Evolutionary conservation across 2,329 filamentous ascomycete species (phyloP).

Genomic region (Clarireedia hainanense): DNA sequence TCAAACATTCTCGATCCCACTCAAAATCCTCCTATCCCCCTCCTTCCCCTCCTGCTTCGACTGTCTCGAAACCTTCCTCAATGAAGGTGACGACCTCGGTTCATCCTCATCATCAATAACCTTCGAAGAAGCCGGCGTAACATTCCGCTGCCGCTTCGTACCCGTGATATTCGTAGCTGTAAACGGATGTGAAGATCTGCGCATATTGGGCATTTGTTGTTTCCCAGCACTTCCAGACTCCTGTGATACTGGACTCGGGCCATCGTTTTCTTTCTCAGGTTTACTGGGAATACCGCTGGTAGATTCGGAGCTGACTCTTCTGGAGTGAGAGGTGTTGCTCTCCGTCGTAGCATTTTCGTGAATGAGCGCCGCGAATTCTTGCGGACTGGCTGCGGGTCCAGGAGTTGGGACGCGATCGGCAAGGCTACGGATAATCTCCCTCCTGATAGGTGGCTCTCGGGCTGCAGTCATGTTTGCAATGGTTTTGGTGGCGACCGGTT

Average conservation of each 20-base stretch:
- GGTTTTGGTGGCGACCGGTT: not conserved
- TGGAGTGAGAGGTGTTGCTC: not conserved
- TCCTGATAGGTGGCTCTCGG: not conserved
- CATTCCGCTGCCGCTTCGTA: slow-evolving; percentile 39
- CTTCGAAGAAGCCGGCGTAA: slow-evolving; percentile 39
- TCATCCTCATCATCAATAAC: slow-evolving; percentile 42
- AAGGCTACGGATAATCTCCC: not conserved
- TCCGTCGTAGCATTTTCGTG: slow-evolving; percentile 2
- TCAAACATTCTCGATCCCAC: slow-evolving; percentile 22
- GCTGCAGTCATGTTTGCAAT: not conserved
- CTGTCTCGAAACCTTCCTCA: slow-evolving; percentile 20
- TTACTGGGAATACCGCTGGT: not conserved
- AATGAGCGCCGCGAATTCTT: slow-evolving; percentile 1
- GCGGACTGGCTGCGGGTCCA: not conserved
- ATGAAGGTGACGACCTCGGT: slow-evolving; percentile 19
- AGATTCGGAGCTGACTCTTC: slow-evolving; percentile 5
- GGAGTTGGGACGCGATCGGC: not conserved
- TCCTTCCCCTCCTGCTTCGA: slow-evolving; percentile 6
- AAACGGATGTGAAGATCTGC: slow-evolving; percentile 17
- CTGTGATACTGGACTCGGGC: not conserved
- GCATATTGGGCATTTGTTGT: not conserved
- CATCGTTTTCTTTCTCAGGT: slow-evolving; percentile 1
- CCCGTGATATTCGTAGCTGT: slow-evolving; percentile 16
- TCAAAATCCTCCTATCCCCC: slow-evolving; percentile 17
- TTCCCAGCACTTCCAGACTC: not conserved